Conservation (phyloP, 352 stramenopile species). For the Phytophthora aleatoria region DNA sequence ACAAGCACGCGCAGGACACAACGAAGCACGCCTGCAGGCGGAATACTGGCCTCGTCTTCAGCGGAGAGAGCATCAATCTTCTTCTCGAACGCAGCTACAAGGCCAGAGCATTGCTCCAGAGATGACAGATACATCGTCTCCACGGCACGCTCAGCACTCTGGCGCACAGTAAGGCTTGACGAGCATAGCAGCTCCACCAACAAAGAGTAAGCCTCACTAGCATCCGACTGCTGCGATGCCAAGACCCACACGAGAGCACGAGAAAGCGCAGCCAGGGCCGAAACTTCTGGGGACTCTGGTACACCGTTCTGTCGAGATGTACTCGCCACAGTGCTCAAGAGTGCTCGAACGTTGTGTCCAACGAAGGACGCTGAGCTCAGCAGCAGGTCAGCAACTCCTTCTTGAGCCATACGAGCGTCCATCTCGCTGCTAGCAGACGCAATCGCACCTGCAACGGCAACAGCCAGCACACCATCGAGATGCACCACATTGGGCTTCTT, state of each 20-base stretch:
- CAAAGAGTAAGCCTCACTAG: conserved; percentile 53
- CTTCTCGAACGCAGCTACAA: conserved; percentile 59
- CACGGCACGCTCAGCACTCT: conserved; percentile 52
- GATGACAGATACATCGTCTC: conserved; percentile 58
- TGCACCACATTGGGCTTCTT: conserved; percentile 82
- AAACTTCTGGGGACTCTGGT: conserved; percentile 57
- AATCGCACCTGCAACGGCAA: conserved; percentile 64
- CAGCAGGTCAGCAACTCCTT: conserved; percentile 52
- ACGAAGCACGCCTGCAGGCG: conserved; percentile 62
- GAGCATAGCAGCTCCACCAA: conserved; percentile 67
- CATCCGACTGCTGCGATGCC: conserved; percentile 59
- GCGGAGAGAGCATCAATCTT: conserved; percentile 55
- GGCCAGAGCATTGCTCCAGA: conserved; percentile 54
- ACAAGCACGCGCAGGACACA: conserved; percentile 64
- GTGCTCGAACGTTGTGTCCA: conserved; percentile 41
- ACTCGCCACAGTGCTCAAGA: conserved; percentile 42
- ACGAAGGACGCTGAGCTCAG: conserved; percentile 59
- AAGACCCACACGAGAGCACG: conserved; percentile 71
- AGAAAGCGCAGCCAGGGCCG: conserved; percentile 56
- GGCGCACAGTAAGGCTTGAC: conserved; percentile 52
- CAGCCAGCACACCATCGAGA: conserved; percentile 75
- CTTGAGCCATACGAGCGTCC: conserved; percentile 58
- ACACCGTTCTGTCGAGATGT: conserved; percentile 19
- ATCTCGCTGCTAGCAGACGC: conserved; percentile 62
- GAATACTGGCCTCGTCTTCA: conserved; percentile 49